Conservation (phyloP, 192 early-diverging fungal genomes). For the Gamsiella multidivaricata region DNA sequence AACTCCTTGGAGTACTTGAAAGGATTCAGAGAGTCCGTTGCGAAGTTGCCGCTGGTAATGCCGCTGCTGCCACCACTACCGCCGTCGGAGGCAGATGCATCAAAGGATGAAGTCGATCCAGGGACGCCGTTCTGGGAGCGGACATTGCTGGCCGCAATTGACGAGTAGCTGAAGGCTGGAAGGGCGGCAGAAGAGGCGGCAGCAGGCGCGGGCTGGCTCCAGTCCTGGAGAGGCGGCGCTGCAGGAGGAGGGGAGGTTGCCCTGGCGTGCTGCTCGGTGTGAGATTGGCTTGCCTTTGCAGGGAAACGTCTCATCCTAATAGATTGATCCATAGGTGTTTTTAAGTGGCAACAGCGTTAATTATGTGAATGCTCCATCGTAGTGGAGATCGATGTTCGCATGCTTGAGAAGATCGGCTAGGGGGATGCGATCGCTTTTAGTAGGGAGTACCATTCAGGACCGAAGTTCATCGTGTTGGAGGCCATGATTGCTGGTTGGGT, state of each 20-base stretch:
- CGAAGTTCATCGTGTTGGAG: conserved; percentile 80
- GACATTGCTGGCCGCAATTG: conserved; percentile 42
- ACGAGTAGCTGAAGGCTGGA: conserved; percentile 42
- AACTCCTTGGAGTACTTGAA: conserved; percentile 80
- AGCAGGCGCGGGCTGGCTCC: conserved; percentile 17
- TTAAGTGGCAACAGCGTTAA: not conserved
- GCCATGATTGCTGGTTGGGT: conserved; percentile 23
- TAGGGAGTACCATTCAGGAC: conserved; percentile 74
- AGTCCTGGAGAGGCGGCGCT: conserved; percentile 26
- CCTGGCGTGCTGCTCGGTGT: conserved; percentile 20
- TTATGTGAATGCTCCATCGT: too few relatives aligned
- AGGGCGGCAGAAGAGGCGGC: conserved; percentile 15
- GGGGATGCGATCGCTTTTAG: too few relatives aligned
- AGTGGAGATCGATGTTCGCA: too few relatives aligned
- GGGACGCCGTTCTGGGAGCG: conserved; percentile 28
- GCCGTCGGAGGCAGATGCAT: conserved; percentile 14
- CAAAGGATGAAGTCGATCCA: not conserved
- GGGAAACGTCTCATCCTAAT: conserved; percentile 52
- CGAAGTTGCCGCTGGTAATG: not conserved
- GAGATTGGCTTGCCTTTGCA: conserved; percentile 27
- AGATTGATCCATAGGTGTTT: not conserved
- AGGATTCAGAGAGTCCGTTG: conserved; percentile 56
- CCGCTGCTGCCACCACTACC: not conserved
- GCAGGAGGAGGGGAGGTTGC: conserved; percentile 29
- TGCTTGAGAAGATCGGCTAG: too few relatives aligned